phyloP scores from a whole-genome alignment of 1,139 yeast genomes.

The Hyphopichia wangnamkhiaoensis region DNA sequence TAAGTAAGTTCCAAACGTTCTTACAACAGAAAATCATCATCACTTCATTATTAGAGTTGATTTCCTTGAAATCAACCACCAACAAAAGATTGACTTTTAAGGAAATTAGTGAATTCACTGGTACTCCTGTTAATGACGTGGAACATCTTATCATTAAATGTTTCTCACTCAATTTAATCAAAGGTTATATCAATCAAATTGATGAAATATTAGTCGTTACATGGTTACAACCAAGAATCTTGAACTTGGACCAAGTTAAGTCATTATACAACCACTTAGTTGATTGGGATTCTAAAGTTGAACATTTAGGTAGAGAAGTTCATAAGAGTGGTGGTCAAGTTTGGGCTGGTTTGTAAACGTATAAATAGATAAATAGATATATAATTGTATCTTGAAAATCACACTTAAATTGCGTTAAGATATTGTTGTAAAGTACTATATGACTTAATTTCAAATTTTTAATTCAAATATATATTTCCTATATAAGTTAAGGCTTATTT shows the following conservation, averaged over 20 bases:
- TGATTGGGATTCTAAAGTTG: constrained; percentile 78
- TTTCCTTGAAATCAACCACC: constrained; percentile 75
- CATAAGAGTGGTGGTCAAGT: constrained; percentile 38
- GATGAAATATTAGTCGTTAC: constrained; percentile 73
- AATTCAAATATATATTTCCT: neutral
- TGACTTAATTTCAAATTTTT: no score
- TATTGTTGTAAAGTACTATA: no score
- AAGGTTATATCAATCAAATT: constrained; percentile 89
- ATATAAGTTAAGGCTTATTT: constrained; percentile 5
- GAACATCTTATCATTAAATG: constrained; percentile 93
- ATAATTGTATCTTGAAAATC: no score
- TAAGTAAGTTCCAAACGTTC: constrained; percentile 62
- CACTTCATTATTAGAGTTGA: constrained; percentile 86
- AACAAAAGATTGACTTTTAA: constrained; percentile 72
- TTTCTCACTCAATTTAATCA: constrained; percentile 75
- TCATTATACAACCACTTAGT: constrained; percentile 72
- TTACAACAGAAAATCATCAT: constrained; percentile 88
- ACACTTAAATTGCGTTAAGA: no score
- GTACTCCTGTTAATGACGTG: constrained; percentile 70
- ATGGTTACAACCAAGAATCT: constrained; percentile 95
- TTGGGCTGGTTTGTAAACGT: constrained; percentile 35
- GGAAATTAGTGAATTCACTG: constrained; percentile 72
- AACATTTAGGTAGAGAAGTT: constrained; percentile 54
- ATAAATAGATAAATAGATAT: neutral
- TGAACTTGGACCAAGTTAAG: constrained; percentile 77